Base-by-base conservation (phyloP, 2,329 filamentous ascomycete genomes). In the Colletotrichum siamense region DNA sequence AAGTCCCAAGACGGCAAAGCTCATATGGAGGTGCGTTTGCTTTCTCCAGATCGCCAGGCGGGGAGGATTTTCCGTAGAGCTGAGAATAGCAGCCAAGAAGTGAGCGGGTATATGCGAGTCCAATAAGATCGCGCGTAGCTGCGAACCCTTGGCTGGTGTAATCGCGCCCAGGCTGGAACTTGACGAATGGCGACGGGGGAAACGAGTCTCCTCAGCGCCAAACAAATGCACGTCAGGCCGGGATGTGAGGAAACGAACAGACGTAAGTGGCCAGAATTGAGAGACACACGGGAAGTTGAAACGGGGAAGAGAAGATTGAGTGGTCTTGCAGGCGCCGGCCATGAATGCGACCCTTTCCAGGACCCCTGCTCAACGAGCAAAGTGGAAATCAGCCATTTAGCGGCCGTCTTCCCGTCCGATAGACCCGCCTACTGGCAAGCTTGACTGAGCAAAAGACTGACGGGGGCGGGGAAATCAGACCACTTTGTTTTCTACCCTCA, bases 261-360 rank as follows among this genome's bases (percentile, higher is more conserved):
- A 22, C 6, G 39, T 32, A 1, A 77, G 10, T 77, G 77, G 77
- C 3, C 16, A 6, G 4, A 30, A 3, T 10, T 0, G 2, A 15
- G 0, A 57, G 49, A 66, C 52, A 49, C 67, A 34, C 13, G 71
- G 68, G 36, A 75, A 18, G 62, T 61, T 59, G 66, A 62, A 77
- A 71, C 69, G 59, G 39, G 39, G 28, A 32, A 1, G 22, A n/a
- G 0, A 6, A 6, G 74, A 26, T 26, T 70, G 77, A 72, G 71
- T 78, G 75, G 75, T 72, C 0, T 73, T 64, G 75, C 77, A 77
- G 77, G 65, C 77, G 77, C 77, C 75, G 77, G 77, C 77, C 75
- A 2, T 3, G 1, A 0, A 75, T 75, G 73, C 73, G 69, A 8
- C 73, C 73, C 18, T 22, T 4, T 24, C 39, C 52, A 3, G 16